phyloP scores from a whole-genome alignment of 495 filamentous ascomycete genomes.

The Aspergillus bertholletiae region DNA sequence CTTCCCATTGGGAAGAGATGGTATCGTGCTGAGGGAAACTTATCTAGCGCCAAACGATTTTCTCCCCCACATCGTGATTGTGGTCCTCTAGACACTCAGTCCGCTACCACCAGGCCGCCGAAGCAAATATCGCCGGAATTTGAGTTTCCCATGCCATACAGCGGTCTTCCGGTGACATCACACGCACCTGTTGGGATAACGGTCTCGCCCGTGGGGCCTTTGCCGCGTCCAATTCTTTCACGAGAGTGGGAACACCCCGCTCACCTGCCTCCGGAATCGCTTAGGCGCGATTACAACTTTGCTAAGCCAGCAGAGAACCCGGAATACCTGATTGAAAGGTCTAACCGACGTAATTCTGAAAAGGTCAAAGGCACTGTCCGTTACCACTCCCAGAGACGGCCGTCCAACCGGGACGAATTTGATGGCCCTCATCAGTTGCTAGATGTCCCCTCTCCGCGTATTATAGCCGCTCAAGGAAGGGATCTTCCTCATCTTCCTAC shows the following conservation, averaged over 20 bases:
- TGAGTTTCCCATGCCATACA: slow-evolving; percentile 31
- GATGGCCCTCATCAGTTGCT: slow-evolving; percentile 81
- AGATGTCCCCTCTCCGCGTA: slow-evolving; percentile 60
- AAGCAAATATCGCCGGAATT: slow-evolving; percentile 26
- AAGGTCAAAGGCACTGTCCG: slow-evolving; percentile 48
- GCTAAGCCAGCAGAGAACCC: slow-evolving; percentile 31
- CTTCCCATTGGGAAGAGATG: background rate
- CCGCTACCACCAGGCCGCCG: slow-evolving; percentile 15
- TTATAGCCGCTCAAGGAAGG: slow-evolving; percentile 67
- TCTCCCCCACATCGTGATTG: slow-evolving; percentile 29
- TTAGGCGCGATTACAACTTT: slow-evolving; percentile 31
- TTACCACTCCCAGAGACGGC: slow-evolving; percentile 61
- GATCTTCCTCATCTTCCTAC: slow-evolving; percentile 79
- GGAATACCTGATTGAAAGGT: slow-evolving; percentile 41
- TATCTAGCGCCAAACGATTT: slow-evolving; percentile 32
- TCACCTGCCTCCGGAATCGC: slow-evolving; percentile 30
- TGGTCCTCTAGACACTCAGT: slow-evolving; percentile 27
- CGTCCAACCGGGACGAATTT: slow-evolving; percentile 85
- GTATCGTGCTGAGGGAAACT: slow-evolving; percentile 11
- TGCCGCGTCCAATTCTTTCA: slow-evolving; percentile 27
- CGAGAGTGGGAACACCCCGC: slow-evolving; percentile 35
- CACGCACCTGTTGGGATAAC: slow-evolving; percentile 32
- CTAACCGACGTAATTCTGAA: slow-evolving; percentile 33
- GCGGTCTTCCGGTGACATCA: slow-evolving; percentile 25
- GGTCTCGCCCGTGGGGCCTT: slow-evolving; percentile 33